Conservation (phyloP, 2,329 filamentous ascomycete genomes). For the Acrocalymma vagum region DNA sequence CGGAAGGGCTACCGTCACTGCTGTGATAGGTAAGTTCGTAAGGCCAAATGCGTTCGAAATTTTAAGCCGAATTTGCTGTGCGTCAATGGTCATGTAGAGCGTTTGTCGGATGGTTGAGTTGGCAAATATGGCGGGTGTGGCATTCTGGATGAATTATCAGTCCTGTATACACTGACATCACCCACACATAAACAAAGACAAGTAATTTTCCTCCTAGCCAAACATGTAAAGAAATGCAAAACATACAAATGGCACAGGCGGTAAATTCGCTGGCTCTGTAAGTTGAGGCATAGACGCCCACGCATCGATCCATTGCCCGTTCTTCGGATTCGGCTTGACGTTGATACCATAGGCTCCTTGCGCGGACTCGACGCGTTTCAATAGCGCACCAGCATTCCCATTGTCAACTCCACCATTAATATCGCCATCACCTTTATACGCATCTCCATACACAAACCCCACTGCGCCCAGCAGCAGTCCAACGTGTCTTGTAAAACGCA, state of each 20-base stretch:
- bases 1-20: constrained; percentile 66
- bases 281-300: constrained; percentile 74
- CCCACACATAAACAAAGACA: too few species aligned
- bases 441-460: constrained; percentile 19
- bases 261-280: constrained; percentile 69
- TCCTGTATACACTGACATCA: too few species aligned
- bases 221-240: not conserved
- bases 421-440: constrained; percentile 6
- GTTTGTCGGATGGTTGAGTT: constrained; percentile 74
- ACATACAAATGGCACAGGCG: constrained; percentile 63
- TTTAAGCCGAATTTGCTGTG: constrained; percentile 66
- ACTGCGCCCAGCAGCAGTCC: constrained; percentile 19
- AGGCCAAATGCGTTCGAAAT: constrained; percentile 73
- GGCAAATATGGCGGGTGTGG: constrained; percentile 62
- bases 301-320: constrained; percentile 66
- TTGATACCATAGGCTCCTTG: too few species aligned
- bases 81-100: constrained; percentile 65
- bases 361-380: not conserved
- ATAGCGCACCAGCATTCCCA: not conserved
- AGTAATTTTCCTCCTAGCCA: not conserved
- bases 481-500: constrained; percentile 23
- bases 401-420: constrained; percentile 17
- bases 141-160: constrained; percentile 58
- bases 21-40: constrained; percentile 67
- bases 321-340: constrained; percentile 35